Base-by-base conservation (phyloP, 495 filamentous ascomycete genomes). In the Acidiella bohemica region DNA sequence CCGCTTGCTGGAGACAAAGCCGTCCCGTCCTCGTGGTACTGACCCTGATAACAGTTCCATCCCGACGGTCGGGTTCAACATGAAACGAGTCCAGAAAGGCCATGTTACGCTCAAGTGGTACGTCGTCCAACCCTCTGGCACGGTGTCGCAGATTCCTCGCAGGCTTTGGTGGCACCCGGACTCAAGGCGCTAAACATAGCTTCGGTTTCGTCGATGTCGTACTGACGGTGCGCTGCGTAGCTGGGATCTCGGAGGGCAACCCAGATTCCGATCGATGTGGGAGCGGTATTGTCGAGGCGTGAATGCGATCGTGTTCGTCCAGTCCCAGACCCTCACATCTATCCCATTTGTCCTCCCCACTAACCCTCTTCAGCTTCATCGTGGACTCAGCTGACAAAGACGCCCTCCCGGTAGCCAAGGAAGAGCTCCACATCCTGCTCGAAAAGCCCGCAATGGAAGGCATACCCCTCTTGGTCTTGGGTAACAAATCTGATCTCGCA, bases 21-120 rank as follows among this genome's bases (percentile, higher is more conserved):
- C 21, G 18, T 12, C 3, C 32, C 32, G 32, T 9, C 5, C 32
- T 18, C 32, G 16, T 18, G 32, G 32, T n/a, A n/a, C 32, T 34
- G 32, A 34, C 32, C 16, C 19, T 32, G 59, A 42, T 53, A 59
- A 34, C 65, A 97, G 90, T 66, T 93, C 90, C 36, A 95, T 97
- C 53, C 90, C 90, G 36, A 97, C 90, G 10, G 88, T 97, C 50
- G 90, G 90, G 47, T 96, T 96, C 68, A 96, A 95, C 63, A 93
- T 94, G 73, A 96, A 97, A 72, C 77, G 82, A 45, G 84, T 97
- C 49, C 87, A 95, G 64, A 88, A 88, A 55, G 90, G 90, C 49
- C 90, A 97, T 76, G 90, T 97, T 57, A 95, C 90, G 44, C 68
- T 97, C 59, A 96, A 95, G 68, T 97, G 88, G 79, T 83, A 59